Evolutionary conservation across 2,329 filamentous ascomycete species (phyloP).

Genomic region (Talaromyces sp.): DNA sequence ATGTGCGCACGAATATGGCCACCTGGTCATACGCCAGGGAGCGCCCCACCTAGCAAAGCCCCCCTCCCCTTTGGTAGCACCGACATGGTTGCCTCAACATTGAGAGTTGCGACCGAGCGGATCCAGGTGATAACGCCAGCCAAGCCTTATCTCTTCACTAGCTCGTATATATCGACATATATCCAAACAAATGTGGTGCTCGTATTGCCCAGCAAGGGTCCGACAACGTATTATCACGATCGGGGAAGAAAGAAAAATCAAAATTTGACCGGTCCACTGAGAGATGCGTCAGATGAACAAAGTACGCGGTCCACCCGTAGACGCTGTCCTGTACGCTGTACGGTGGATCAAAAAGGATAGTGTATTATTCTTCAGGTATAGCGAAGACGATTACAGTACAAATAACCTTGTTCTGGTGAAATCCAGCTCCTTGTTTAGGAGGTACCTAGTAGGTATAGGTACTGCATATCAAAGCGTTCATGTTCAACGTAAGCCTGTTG

Average conservation of each 20-base stretch:
- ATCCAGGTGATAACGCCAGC: not conserved
- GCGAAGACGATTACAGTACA: not conserved
- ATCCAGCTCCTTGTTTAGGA: too few species aligned
- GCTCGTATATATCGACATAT: too few species aligned
- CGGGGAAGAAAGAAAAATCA: not conserved
- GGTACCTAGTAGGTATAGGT: too few species aligned
- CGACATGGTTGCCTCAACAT: not conserved
- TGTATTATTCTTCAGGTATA: not conserved
- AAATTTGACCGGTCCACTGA: not conserved
- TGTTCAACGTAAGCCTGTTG: too few species aligned
- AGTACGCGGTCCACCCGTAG: not conserved
- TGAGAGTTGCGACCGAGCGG: not conserved
- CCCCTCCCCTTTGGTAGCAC: not conserved
- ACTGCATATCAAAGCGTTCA: too few species aligned
- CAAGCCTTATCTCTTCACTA: too few species aligned
- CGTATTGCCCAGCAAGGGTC: conserved; percentile 1
- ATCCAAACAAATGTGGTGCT: not conserved
- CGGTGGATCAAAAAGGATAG: too few species aligned
- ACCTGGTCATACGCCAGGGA: not conserved
- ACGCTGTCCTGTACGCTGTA: too few species aligned
- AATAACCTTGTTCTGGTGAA: too few species aligned
- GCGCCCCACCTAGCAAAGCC: conserved; percentile 2
- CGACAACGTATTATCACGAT: not conserved
- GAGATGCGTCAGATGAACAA: not conserved
- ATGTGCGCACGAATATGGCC: not conserved